Evolutionary conservation across 1,139 yeast genomes (phyloP).

Genomic region (Petasospora rhodanensis): DNA sequence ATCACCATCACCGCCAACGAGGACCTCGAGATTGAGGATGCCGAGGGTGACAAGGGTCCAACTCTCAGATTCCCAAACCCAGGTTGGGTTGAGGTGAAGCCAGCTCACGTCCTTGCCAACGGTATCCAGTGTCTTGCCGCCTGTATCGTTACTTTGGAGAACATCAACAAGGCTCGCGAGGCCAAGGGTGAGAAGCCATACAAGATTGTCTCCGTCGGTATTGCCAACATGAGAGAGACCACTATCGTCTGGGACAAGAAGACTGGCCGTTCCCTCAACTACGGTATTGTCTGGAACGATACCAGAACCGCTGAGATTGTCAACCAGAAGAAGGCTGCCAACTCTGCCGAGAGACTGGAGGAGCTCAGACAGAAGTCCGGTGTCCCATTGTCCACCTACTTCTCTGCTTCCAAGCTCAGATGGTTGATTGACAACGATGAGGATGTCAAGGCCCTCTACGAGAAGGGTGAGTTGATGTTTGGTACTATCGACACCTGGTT

Average conservation of each 20-base stretch:
- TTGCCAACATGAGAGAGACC: constrained; percentile 95
- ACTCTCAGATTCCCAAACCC: constrained; percentile 72
- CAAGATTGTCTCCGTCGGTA: constrained; percentile 63
- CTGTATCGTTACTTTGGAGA: constrained; percentile 54
- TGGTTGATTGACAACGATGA: constrained; percentile 86
- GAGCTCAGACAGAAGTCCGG: constrained; percentile 69
- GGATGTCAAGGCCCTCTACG: constrained; percentile 65
- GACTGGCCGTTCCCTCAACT: constrained; percentile 78
- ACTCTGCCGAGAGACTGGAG: constrained; percentile 55
- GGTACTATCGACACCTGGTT: constrained; percentile 97
- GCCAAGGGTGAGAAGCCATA: constrained; percentile 47
- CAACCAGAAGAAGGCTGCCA: constrained; percentile 53
- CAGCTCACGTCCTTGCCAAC: constrained; percentile 75
- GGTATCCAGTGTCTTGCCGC: constrained; percentile 75
- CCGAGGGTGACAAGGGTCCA: constrained; percentile 48
- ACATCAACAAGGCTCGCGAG: constrained; percentile 45
- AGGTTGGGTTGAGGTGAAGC: constrained; percentile 95
- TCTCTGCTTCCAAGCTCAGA: constrained; percentile 84
- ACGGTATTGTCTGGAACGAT: constrained; percentile 95
- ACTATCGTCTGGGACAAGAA: constrained; percentile 83
- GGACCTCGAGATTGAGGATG: constrained; percentile 58
- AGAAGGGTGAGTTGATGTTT: constrained; percentile 73
- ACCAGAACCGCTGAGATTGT: constrained; percentile 79
- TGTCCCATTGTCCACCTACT: constrained; percentile 80
- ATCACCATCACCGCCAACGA: constrained; percentile 54